A percentile compares a stretch with the other conserved stretches of the same genome.
phyloP scores from a whole-genome alignment of 306 rosid species.

The Bauhinia variegata region DNA sequence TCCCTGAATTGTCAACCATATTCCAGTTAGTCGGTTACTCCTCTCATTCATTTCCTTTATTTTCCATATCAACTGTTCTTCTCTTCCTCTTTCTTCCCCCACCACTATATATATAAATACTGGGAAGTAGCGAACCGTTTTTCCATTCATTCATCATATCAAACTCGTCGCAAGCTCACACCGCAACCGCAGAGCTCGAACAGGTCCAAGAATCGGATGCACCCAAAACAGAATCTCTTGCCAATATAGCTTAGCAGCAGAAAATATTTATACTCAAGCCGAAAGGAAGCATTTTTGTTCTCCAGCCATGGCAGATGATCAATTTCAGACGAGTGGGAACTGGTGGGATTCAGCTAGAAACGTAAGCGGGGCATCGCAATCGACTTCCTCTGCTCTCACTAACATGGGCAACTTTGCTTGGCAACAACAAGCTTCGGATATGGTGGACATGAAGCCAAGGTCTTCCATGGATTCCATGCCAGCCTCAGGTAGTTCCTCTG shows the following conservation, averaged over 20 bases:
- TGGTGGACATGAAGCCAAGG: conserved; percentile 65
- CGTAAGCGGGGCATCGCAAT: conserved; percentile 64
- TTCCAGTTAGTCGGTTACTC: conserved; percentile 48
- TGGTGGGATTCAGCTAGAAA: conserved; percentile 85
- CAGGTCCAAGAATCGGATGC: conserved; percentile 35
- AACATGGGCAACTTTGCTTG: conserved; percentile 65
- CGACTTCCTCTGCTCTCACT: conserved; percentile 66
- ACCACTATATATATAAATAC: conserved; percentile 68
- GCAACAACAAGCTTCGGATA: conserved; percentile 58
- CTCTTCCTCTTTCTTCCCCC: conserved; percentile 31
- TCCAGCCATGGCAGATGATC: conserved; percentile 86
- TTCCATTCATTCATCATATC: conserved; percentile 59
- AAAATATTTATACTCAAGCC: background rate
- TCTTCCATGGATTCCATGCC: conserved; percentile 66
- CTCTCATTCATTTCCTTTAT: no score
- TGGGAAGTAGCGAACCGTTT: conserved; percentile 72
- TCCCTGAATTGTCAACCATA: conserved; percentile 58
- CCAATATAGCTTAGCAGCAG: background rate
- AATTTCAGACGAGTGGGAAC: conserved; percentile 71
- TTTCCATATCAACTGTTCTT: conserved; percentile 27
- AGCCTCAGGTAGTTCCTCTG: conserved; percentile 52
- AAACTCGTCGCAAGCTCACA: conserved; percentile 32
- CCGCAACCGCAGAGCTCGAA: background rate
- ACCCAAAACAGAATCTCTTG: background rate
- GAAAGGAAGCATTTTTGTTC: background rate